Evolutionary conservation across 139 green algal genomes (phyloP).

Genomic region (Coelastrella sp.): DNA sequence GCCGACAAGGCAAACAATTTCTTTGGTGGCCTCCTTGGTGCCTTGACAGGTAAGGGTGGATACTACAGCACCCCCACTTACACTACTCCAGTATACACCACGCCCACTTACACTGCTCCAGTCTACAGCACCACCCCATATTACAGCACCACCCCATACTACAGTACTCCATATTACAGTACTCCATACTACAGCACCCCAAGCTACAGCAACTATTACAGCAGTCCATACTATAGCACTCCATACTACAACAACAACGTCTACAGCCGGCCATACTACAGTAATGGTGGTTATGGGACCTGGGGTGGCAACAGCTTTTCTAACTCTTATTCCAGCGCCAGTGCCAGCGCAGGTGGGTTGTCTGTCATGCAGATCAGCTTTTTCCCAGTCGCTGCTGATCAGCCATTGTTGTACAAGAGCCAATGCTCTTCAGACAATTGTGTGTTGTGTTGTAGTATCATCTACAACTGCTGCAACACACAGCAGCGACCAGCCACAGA

Average conservation of each 20-base stretch:
- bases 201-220: neutral
- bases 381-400: too few relatives aligned
- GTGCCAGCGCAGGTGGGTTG: neutral
- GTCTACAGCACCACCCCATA: too few relatives aligned
- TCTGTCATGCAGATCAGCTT: neutral
- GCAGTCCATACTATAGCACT: neutral
- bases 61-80: neutral
- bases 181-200: too few relatives aligned
- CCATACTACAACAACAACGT: neutral
- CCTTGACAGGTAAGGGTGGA: neutral
- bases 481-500: neutral
- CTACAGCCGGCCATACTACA: neutral
- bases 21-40: neutral
- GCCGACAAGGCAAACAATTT: neutral
- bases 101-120: too few relatives aligned
- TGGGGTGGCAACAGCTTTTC: conserved; percentile 8
- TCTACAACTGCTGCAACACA: neutral
- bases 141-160: too few relatives aligned
- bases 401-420: neutral
- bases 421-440: neutral
- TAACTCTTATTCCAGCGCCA: neutral
- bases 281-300: neutral
- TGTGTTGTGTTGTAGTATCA: neutral
- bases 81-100: too few relatives aligned
- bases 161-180: neutral